These are phyloP conservation scores for Candida boidinii DNA, from an alignment of 805 yeast species.

Conservation along the genomic window DNA sequence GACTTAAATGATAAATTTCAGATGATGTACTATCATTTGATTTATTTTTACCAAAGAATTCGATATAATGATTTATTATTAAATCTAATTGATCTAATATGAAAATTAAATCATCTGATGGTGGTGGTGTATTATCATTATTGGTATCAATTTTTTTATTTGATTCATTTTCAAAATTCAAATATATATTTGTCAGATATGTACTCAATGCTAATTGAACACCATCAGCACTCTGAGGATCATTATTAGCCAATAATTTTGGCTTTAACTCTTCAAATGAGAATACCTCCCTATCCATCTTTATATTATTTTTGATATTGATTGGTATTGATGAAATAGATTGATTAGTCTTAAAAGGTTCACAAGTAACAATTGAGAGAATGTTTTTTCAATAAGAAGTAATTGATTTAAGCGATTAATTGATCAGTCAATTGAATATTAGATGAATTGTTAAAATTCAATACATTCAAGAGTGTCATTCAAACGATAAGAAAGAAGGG, in stretches of 20 bases:
- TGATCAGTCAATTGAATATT: too few species aligned
- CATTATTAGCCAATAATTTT: conserved; percentile 7
- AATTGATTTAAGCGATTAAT: too few species aligned
- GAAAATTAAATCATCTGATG: conserved; percentile 17
- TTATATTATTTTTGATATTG: too few species aligned
- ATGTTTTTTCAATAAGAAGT: too few species aligned
- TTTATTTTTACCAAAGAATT: too few species aligned
- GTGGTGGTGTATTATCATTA: too few species aligned
- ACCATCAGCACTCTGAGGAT: conserved; percentile 4
- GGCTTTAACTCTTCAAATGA: conserved; percentile 11
- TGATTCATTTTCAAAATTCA: conserved; percentile 3
- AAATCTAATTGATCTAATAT: conserved; percentile 14
- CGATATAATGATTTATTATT: conserved; percentile 13
- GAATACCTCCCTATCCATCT: conserved; percentile 9
- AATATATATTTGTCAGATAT: conserved; percentile 11
- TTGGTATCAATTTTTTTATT: conserved; percentile 2
- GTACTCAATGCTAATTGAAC: conserved; percentile 9
- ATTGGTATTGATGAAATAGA: too few species aligned
- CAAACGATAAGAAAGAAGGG: too few species aligned
- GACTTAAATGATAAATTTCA: conserved; percentile 17
- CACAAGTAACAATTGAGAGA: too few species aligned
- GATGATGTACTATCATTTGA: conserved; percentile 11
- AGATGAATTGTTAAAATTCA: too few species aligned
- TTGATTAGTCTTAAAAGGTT: too few species aligned
- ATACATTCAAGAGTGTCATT: too few species aligned